phyloP scores from a whole-genome alignment of 139 green algal genomes.

The Chlorella sp. region DNA sequence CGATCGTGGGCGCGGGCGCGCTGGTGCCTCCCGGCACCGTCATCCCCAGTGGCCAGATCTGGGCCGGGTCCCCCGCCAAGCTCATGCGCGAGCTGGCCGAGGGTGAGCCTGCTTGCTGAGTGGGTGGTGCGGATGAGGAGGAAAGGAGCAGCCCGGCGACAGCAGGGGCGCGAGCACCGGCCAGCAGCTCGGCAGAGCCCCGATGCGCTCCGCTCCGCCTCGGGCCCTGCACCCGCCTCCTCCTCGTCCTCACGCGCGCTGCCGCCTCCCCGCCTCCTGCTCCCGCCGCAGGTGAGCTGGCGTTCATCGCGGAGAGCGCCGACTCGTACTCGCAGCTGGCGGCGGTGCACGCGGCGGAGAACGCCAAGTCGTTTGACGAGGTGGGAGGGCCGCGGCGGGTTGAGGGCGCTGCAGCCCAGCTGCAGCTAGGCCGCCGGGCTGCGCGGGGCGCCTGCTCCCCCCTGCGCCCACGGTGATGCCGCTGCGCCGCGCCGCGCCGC shows the following conservation, averaged over 20 bases:
- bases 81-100: conserved; percentile 79
- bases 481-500: no score
- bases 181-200: no score
- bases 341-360: conserved; percentile 60
- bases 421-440: no score
- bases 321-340: conserved; percentile 85
- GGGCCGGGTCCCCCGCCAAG: conserved; percentile 89
- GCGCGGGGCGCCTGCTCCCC: no score
- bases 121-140: conserved; percentile 66
- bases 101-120: conserved; percentile 79
- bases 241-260: neutral
- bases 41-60: conserved; percentile 87
- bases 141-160: no score
- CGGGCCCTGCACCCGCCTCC: no score
- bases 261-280: neutral
- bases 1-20: conserved; percentile 82
- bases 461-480: no score
- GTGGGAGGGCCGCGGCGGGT: conserved; percentile 18
- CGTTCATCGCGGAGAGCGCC: conserved; percentile 80
- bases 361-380: conserved; percentile 62
- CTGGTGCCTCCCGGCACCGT: conserved; percentile 75
- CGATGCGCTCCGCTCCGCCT: no score
- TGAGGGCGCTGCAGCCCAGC: no score
- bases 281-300: conserved; percentile 17
- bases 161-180: no score